phyloP scores from a whole-genome alignment of 352 stramenopile species.

The Phytophthora colocasiae region DNA sequence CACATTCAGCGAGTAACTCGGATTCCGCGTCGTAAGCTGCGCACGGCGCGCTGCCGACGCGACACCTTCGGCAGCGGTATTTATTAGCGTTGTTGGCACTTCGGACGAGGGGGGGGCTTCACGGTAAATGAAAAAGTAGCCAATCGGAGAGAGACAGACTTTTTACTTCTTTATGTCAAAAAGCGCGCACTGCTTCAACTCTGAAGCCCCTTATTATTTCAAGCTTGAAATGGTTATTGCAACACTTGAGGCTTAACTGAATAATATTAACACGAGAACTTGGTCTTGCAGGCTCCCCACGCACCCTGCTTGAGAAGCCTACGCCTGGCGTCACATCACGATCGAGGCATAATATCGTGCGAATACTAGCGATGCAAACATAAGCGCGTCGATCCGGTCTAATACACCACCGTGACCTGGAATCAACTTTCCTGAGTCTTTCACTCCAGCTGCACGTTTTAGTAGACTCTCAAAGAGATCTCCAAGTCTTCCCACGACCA shows the following conservation, averaged over 20 bases:
- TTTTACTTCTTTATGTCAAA: no score
- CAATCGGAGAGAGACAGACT: no score
- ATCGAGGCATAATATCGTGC: slow-evolving; percentile 65
- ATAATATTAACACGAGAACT: slow-evolving; percentile 19
- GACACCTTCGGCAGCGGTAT: no score
- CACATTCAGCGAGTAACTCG: no score
- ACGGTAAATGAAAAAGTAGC: no score
- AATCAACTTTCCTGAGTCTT: slow-evolving; percentile 96
- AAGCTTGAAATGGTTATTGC: no score
- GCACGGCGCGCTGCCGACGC: no score
- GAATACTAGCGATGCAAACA: slow-evolving; percentile 89
- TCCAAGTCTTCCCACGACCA: slow-evolving; percentile 93
- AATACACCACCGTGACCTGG: slow-evolving; percentile 96
- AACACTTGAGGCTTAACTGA: not conserved
- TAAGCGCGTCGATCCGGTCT: slow-evolving; percentile 96
- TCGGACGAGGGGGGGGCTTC: no score
- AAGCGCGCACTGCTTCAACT: no score
- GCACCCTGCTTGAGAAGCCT: slow-evolving; percentile 34
- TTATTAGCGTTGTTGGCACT: no score
- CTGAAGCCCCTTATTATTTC: no score
- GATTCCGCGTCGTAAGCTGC: no score
- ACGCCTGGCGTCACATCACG: slow-evolving; percentile 43
- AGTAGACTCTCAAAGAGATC: slow-evolving; percentile 96
- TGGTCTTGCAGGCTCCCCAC: slow-evolving; percentile 13
- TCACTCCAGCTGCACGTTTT: slow-evolving; percentile 95